Evolutionary conservation across 177 flowering plant genomes (phyloP).

Genomic region (Vitis hybrid): DNA sequence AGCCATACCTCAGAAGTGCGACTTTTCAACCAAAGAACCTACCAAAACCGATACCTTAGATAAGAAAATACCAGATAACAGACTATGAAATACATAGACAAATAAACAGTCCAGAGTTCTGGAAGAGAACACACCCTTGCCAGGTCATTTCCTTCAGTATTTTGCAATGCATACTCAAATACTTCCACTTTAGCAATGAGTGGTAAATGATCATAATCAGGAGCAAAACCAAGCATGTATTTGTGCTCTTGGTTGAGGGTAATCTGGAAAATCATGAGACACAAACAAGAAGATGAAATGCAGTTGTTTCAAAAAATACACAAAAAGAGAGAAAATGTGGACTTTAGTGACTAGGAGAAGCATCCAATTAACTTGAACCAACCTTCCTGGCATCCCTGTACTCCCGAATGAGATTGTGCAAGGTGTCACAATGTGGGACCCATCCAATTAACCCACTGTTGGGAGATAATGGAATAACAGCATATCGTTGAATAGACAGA

Average conservation of each 20-base stretch:
- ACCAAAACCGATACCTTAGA: constrained; percentile 4
- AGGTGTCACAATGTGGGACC: constrained; percentile 97
- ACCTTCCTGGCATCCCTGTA: constrained; percentile 98
- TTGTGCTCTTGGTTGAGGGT: constrained; percentile 91
- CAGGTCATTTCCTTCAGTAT: constrained; percentile 94
- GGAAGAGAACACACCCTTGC: constrained; percentile 52
- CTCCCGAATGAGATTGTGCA: constrained; percentile 91
- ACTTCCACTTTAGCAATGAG: constrained; percentile 97
- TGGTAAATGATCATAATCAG: constrained; percentile 94
- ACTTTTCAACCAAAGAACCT: constrained; percentile 98
- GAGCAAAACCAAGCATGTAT: constrained; percentile 88
- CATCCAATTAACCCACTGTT: constrained; percentile 97
- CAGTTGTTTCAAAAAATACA: neutral
- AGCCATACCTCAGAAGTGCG: constrained; percentile 98
- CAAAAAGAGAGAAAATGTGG: neutral
- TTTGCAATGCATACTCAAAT: constrained; percentile 85
- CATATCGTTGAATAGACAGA: constrained; percentile 89
- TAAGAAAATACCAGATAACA: constrained; percentile 3
- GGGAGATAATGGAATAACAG: constrained; percentile 92
- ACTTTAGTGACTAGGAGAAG: neutral
- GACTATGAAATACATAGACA: neutral
- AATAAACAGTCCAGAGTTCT: neutral
- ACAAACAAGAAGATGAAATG: constrained; percentile 10
- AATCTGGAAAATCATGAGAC: constrained; percentile 49
- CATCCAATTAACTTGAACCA: constrained; percentile 15